Base-by-base conservation (phyloP, 2,329 filamentous ascomycete genomes). In the Atkinsonella hypoxylon region DNA sequence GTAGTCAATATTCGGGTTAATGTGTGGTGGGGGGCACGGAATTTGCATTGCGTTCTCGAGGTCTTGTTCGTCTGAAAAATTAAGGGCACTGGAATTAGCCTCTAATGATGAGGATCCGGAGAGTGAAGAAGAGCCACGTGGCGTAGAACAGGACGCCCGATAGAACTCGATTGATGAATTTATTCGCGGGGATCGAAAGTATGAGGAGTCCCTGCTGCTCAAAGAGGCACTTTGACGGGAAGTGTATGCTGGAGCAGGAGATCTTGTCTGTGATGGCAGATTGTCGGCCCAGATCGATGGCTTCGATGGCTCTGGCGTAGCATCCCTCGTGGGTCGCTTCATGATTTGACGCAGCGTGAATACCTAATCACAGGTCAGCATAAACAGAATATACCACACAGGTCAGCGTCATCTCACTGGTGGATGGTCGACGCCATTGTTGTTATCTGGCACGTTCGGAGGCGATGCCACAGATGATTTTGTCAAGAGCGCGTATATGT, bases 1-100 rank as follows among this genome's bases (percentile, higher is more conserved):
- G 40, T 68, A 68, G 48, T 68, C 66, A 8, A 59, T 58, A 48
- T 59, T 61, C 8, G 53, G 53, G 26, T 53, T 55, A 9, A 53
- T 54, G 4, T 53, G 54, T 2, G 50, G 50, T 32, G 43, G 36
- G n/a, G 0, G 41, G 47, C n/a, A 30, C 32, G 3, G 52, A 54
- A 15, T 36, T 11, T 40, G 22, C 22, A 26, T n/a, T 13, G 13
- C 15, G n/a, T 12, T 31, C 5, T 22, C 18, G n/a, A 2, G 17
- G 10, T 15, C 4, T 9, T 17, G 8, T 6, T 31, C 18, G 15
- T 40, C 15, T 7, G 34, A 20, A 31, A 17, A 22, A 18, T 40
- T 13, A 12, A 34, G 26, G 15, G 15, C 9, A 22, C 12, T 15
- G 18, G 20, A 17, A 7, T 9, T 17, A 10, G 36, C 22, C 11